Base-by-base conservation (phyloP, 768 basidiomycete species). In the Pluteus cervinus region DNA sequence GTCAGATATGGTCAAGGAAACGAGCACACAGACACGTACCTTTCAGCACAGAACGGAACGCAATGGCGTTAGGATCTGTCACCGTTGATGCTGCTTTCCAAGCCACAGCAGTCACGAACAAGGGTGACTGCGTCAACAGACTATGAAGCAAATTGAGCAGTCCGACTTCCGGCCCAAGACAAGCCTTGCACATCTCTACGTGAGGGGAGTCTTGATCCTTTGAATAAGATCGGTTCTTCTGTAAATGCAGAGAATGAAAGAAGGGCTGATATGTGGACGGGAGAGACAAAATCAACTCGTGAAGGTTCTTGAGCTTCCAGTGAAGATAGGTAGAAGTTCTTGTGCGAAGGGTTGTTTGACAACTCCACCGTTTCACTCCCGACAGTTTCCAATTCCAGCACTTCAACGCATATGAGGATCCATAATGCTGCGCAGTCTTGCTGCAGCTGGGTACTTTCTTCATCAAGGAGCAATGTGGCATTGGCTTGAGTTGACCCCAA, bases 1-100 rank as follows among this genome's bases (percentile, higher is more conserved):
- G 21, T 50, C 40, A 34, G 15, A 33, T 34, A n/a, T 10, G 46
- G 12, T 11, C 5, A 1, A 30, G 10, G 4, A 29, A 29, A n/a
- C 2, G 30, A 11, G 39, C 24, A 8, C n/a, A n/a, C n/a, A 10
- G n/a, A 14, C 9, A 53, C 66, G 23, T 29, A 88, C 90, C 86
- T 75, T 92, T 94, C 37, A 91, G 48, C 10, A 91, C 81, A 5
- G 86, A 85, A 23, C 89, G 76, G 52, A 77, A 87, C 0, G 82
- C 83, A 17, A 85, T 73, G 1, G 81, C 76, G 50, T 92, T 90
- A 1, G 82, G 77, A 48, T 86, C 82, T 7, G 78, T 79, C 11
- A 86, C 62, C 1, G 73, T 68, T 8, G 84, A 85, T 2, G 74
- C 82, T 5, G 69, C 70, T 38, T 69, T 76, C 77, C 80, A 82